phyloP scores from a whole-genome alignment of 1,284 basidiomycete genomes.

The Ustilago curta region DNA sequence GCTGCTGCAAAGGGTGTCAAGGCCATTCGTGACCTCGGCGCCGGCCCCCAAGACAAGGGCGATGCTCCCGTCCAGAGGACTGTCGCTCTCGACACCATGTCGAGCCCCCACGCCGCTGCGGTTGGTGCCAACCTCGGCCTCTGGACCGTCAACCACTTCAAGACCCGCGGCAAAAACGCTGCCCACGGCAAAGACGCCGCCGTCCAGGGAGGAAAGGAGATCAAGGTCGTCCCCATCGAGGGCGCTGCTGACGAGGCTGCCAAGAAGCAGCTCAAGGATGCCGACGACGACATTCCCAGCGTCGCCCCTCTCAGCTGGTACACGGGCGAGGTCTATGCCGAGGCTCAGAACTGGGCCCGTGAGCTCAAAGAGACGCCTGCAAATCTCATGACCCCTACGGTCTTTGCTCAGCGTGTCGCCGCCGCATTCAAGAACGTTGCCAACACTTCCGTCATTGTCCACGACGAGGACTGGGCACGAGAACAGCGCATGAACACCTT shows the following conservation, averaged over 20 bases:
- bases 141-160: slow-evolving; percentile 67
- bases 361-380: slow-evolving; percentile 87
- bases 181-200: slow-evolving; percentile 50
- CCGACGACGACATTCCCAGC: slow-evolving; percentile 55
- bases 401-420: slow-evolving; percentile 79
- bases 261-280: slow-evolving; percentile 62
- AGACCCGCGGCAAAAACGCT: slow-evolving; percentile 60
- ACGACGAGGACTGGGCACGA: slow-evolving; percentile 86
- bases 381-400: slow-evolving; percentile 74
- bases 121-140: slow-evolving; percentile 62
- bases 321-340: slow-evolving; percentile 74
- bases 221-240: slow-evolving; percentile 55
- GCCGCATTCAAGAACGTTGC: slow-evolving; percentile 77
- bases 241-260: slow-evolving; percentile 48
- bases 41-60: slow-evolving; percentile 44
- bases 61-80: slow-evolving; percentile 44
- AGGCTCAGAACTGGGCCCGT: slow-evolving; percentile 85
- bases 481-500: slow-evolving; percentile 88
- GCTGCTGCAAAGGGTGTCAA: slow-evolving; percentile 66
- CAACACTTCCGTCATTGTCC: slow-evolving; percentile 79
- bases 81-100: slow-evolving; percentile 61
- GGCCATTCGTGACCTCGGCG: slow-evolving; percentile 61
- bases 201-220: slow-evolving; percentile 63
- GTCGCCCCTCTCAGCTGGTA: slow-evolving; percentile 64
- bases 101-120: slow-evolving; percentile 64